Evolutionary conservation across 345 rosid species (phyloP).

Genomic region (Cochlearia excelsa): DNA sequence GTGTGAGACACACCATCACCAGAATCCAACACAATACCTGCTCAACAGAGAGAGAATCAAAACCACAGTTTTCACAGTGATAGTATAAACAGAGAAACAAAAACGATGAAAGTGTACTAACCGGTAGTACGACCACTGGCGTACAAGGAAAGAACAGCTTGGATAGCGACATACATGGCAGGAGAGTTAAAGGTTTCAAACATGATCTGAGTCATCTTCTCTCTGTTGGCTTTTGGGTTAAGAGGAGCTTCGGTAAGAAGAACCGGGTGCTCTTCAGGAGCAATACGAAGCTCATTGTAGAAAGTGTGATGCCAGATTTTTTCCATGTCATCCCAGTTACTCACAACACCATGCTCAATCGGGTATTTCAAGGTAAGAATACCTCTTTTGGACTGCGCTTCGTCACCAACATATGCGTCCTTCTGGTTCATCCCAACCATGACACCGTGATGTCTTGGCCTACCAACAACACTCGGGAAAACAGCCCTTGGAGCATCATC

Average conservation of each 20-base stretch:
- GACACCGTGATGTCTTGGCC: conserved; percentile 64
- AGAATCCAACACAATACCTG: conserved; percentile 35
- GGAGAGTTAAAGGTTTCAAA: too few species aligned
- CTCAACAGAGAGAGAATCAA: conserved; percentile 4
- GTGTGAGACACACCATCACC: conserved; percentile 58
- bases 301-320: too few species aligned
- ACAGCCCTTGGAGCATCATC: conserved; percentile 68
- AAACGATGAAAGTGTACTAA: conserved; percentile 19
- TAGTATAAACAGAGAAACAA: conserved; percentile 14
- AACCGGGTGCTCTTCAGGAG: conserved; percentile 61
- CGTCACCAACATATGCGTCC: conserved; percentile 42
- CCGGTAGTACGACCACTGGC: conserved; percentile 73
- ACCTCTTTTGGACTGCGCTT: conserved; percentile 68
- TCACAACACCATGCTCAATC: conserved; percentile 63
- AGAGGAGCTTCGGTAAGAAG: conserved; percentile 65
- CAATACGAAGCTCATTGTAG: conserved; percentile 49
- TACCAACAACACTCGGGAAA: conserved; percentile 65
- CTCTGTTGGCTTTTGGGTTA: conserved; percentile 62
- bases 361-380: conserved; percentile 64
- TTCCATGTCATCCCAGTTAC: conserved; percentile 72
- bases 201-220: conserved; percentile 44
- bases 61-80: neutral
- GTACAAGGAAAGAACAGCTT: conserved; percentile 57
- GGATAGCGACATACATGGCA: neutral
- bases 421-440: conserved; percentile 72